Percentiles rank a stretch among this genome's conserved stretches.
These are phyloP conservation scores for Dipodascus geniculatus DNA, from an alignment of 805 yeast genomes.

Conservation along the genomic window DNA sequence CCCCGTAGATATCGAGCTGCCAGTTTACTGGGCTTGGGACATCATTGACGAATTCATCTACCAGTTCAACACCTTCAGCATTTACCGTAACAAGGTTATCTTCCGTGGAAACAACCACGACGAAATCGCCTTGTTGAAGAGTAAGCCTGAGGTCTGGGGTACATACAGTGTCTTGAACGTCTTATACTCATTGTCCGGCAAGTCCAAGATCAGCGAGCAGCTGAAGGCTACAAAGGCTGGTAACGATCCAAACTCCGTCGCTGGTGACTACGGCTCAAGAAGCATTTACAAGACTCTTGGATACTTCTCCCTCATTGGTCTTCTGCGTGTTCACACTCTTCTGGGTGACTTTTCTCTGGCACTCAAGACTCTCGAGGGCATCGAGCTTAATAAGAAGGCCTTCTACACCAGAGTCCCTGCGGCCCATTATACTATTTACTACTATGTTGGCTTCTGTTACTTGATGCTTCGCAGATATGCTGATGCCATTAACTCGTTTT, in stretches of 20 bases:
- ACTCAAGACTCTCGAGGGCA: slow-evolving; percentile 35
- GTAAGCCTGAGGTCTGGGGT: slow-evolving; percentile 34
- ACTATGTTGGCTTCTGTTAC: slow-evolving; percentile 40
- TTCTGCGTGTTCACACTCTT: slow-evolving; percentile 37
- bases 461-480: slow-evolving; percentile 39
- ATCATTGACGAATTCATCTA: slow-evolving; percentile 41
- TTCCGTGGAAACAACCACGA: slow-evolving; percentile 21
- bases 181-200: slow-evolving; percentile 34
- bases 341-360: slow-evolving; percentile 40
- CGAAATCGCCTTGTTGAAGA: slow-evolving; percentile 29
- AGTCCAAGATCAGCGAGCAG: slow-evolving; percentile 31
- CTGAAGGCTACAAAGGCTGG: slow-evolving; percentile 25
- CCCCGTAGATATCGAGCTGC: slow-evolving; percentile 35
- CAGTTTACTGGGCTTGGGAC: slow-evolving; percentile 41
- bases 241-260: slow-evolving; percentile 22
- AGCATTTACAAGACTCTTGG: slow-evolving; percentile 36
- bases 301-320: slow-evolving; percentile 37
- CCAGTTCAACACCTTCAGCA: slow-evolving; percentile 36
- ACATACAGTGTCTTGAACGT: slow-evolving; percentile 38
- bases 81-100: slow-evolving; percentile 30
- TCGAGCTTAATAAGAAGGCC: slow-evolving; percentile 37
- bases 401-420: slow-evolving; percentile 37
- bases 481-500: slow-evolving; percentile 38
- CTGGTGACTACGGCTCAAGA: slow-evolving; percentile 34
- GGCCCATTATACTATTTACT: slow-evolving; percentile 39